Base-by-base conservation (phyloP, 2,329 filamentous ascomycete genomes). In the Cephalotrichum gorgonifer region DNA sequence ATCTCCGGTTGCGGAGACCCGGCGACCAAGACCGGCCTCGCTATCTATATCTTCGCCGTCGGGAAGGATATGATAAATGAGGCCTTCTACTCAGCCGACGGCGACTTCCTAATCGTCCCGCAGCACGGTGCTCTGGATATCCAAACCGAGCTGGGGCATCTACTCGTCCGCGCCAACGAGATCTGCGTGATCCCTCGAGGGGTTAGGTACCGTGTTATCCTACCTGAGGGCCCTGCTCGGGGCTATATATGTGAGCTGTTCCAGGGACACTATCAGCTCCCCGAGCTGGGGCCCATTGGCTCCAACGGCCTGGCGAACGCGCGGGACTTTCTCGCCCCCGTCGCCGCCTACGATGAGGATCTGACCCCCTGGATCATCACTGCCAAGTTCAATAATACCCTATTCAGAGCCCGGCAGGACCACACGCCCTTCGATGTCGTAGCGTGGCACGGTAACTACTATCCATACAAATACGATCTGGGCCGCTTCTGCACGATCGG, bases 381-480 rank as follows among this genome's bases (percentile, higher is more conserved):
- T 38, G 73, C 72, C 60, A 86, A 86, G 62, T 83, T 86, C 58
- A 79, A 80, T 59, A 81, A 83, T 54, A 70, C 72, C 43, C 74
- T 88, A 45, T 88, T 86, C 65, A 66, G 69, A 28, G 80, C 81
- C 6, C 70, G 62, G 38, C 85, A 89, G 64, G 62, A 71, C 12
- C 85, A 89, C 61, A 83, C 81, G 0, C 85, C 86, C 0, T 90
- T 88, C 57, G 85, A 90, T 56, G 78, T 90, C 0, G 85, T 88
- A 3, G 84, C 81, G 3, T 90, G 85, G 85, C 85, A 90, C 60
- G 86, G 86, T 42, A 85, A 79, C 53, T 89, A 88, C 65, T 84
- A 85, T 52, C 86, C 86, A 0, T 88, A 81, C 74, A 90, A 90
- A 66, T 90, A 90, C 67, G 86, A 89, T 57, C 74, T 90, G 1